Percentiles rank a stretch among this genome's conserved stretches.
Conservation (phyloP, 2,329 filamentous ascomycete species). For the Sporothrix globosa region DNA sequence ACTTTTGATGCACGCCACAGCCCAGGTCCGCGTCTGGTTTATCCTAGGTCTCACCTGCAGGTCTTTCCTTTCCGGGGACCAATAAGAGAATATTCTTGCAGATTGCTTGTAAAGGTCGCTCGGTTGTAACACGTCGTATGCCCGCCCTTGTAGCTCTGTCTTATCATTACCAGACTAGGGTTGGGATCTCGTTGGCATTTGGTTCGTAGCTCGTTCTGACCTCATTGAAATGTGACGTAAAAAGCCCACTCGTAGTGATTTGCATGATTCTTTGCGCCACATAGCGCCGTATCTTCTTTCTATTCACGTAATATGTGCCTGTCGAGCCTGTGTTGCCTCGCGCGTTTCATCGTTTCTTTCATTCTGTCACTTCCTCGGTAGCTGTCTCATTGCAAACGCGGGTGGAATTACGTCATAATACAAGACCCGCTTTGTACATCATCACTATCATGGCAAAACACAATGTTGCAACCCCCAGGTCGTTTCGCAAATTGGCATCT, state of each 20-base stretch:
- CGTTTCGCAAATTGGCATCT: neutral
- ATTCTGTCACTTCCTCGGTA: neutral
- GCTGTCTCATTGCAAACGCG: neutral
- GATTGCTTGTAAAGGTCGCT: neutral
- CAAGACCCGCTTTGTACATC: neutral
- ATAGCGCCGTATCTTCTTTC: neutral
- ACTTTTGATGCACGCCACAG: neutral
- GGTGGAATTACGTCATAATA: neutral
- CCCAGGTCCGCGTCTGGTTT: constrained; percentile 18
- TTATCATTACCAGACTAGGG: neutral
- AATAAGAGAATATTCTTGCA: neutral
- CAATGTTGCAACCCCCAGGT: neutral
- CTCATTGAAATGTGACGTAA: neutral
- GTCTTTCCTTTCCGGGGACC: neutral
- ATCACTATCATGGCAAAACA: neutral
- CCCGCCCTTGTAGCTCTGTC: neutral
- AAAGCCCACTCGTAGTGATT: neutral
- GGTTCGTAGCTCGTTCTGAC: neutral
- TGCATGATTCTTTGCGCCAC: constrained; percentile 5
- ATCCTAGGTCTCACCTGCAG: neutral
- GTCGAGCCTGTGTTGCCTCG: neutral
- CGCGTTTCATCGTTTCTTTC: no score
- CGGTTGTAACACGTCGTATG: neutral
- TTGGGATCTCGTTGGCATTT: neutral
- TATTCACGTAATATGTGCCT: neutral